Evolutionary conservation across 208 protist species (phyloP), one percentile per base, ranked within the genome.

Genomic region (Trypanosoma boissoni): DNA sequence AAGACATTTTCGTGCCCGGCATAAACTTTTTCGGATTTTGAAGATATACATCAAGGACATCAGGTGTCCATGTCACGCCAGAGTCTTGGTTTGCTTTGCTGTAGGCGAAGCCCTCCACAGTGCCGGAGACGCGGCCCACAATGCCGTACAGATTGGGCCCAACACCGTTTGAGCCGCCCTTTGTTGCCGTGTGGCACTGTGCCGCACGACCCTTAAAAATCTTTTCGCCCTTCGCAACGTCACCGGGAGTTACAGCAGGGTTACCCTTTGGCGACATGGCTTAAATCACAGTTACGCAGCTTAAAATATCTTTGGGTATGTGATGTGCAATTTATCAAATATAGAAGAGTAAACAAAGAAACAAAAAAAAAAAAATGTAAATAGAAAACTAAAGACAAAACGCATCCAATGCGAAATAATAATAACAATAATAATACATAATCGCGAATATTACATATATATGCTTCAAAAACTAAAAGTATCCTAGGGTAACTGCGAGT

Each of bases 21-120:
- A 98, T 97, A 72, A 97, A 98, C 88, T 98, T 98, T 91, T 98
- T 98, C 52, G 97, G 97, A 72, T 98, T 97, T 75, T 96, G 80
- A 32, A 98, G 77, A 66, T 98, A 99, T 34, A 96, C 87, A 66
- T 95, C 89, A 24, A 99, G 82, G 56, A 92, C 87, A 50, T 98
- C 79, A 27, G 92, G 80, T 49, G 76, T 96, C 97, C 97, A 99
- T 20, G 86, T 55, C 23, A 98, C 87, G 56, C 83, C 87, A 6
- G 81, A 87, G 41, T 94, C 80, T 58, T 95, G 88, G 78, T 99
- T 99, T 57, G 97, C 96, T 52, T 86, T 84, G 61, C 94, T 96
- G 91, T 98, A 99, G 34, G 76, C 42, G 68, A 93, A 99, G 63
- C 91, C 93, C 56, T 85, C 83, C 28, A 97, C 82, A 23, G 78